Conservation (phyloP, 768 basidiomycete genomes). For the Tricholoma matsutake region DNA sequence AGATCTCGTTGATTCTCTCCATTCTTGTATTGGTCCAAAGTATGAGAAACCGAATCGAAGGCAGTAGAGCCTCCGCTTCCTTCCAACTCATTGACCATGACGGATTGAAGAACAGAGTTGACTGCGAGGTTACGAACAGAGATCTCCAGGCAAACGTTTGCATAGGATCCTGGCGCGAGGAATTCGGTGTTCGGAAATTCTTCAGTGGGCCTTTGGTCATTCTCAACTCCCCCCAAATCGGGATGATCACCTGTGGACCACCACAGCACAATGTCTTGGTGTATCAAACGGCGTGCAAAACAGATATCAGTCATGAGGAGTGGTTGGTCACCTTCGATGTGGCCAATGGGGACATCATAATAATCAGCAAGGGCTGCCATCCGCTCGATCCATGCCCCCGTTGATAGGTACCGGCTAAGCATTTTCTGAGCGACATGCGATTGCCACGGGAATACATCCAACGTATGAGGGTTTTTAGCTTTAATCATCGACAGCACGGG, state of each 20-base stretch:
- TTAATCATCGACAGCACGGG: constrained; percentile 88
- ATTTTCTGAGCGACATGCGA: constrained; percentile 77
- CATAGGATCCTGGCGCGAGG: constrained; percentile 78
- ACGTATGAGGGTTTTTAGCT: constrained; percentile 66
- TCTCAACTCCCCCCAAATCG: constrained; percentile 91
- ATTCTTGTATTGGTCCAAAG: constrained; percentile 83
- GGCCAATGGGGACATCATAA: constrained; percentile 90
- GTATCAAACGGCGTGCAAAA: constrained; percentile 82
- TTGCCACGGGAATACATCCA: constrained; percentile 90
- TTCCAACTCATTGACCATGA: constrained; percentile 95
- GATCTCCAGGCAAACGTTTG: constrained; percentile 90
- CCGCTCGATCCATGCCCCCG: constrained; percentile 79
- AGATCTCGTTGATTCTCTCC: constrained; percentile 68
- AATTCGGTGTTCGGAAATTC: constrained; percentile 87
- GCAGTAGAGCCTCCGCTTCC: constrained; percentile 92
- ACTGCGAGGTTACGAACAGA: constrained; percentile 90
- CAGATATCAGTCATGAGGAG: constrained; percentile 86
- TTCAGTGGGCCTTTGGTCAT: constrained; percentile 73
- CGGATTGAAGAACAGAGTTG: constrained; percentile 89
- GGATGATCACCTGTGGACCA: constrained; percentile 90
- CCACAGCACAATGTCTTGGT: constrained; percentile 93
- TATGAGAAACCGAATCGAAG: constrained; percentile 90
- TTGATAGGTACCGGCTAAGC: constrained; percentile 74
- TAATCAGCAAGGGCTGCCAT: constrained; percentile 80
- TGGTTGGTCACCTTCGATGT: constrained; percentile 88